Percentiles rank a stretch among this genome's conserved stretches.
These are phyloP conservation scores for Breviolum minutum DNA, from an alignment of 73 alveolate genomes.

Conservation along the genomic window DNA sequence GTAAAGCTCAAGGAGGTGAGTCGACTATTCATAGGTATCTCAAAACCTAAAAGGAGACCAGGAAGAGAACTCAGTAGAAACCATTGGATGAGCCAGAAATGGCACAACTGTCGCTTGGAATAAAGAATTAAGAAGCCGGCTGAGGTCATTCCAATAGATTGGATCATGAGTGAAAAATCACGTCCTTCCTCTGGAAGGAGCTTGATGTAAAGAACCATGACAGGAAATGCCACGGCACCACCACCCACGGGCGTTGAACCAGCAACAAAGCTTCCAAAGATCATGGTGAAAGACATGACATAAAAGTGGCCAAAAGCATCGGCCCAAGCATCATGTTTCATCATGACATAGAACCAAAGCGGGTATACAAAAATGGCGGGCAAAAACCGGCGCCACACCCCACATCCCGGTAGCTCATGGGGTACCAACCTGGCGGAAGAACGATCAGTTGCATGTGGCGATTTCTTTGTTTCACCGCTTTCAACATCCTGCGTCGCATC, in stretches of 20 bases:
- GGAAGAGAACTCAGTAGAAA: not conserved
- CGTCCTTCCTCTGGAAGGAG: constrained; percentile 12
- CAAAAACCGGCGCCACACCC: constrained; percentile 13
- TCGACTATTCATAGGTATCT: not conserved
- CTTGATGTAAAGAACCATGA: constrained; percentile 20
- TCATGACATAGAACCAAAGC: not conserved
- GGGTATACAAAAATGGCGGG: constrained; percentile 28
- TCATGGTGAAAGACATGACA: constrained; percentile 27
- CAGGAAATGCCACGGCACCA: constrained; percentile 42
- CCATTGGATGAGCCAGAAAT: constrained; percentile 26
- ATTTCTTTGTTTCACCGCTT: not conserved
- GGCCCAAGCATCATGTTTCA: not conserved
- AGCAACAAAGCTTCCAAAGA: constrained; percentile 44
- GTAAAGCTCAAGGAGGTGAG: not conserved
- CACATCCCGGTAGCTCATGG: not conserved
- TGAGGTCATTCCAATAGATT: constrained; percentile 14
- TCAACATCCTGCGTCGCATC: not conserved
- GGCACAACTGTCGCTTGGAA: constrained; percentile 28
- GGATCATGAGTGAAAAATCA: constrained; percentile 22
- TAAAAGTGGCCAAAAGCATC: not conserved
- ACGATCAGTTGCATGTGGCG: not conserved
- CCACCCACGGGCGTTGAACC: constrained; percentile 59
- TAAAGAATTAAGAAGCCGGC: constrained; percentile 9
- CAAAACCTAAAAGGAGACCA: constrained; percentile 10
- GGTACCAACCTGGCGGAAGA: constrained; percentile 1